phyloP scores from a whole-genome alignment of 1,139 yeast genomes.

The Nakaseomyces kungkrabaensis region DNA sequence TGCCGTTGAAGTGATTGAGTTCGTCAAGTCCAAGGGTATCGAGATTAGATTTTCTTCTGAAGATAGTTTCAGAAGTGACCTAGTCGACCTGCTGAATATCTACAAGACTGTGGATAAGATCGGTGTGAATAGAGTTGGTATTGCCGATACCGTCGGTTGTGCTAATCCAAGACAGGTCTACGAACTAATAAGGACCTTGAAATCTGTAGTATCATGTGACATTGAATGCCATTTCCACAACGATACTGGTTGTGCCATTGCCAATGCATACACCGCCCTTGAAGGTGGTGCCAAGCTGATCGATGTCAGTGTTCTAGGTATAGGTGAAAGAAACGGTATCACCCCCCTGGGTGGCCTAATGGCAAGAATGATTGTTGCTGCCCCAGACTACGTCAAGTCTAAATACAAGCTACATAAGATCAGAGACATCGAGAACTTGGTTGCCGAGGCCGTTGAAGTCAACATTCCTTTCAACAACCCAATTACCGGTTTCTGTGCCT shows the following conservation, averaged over 20 bases:
- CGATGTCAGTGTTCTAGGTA: constrained; percentile 93
- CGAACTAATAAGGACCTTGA: constrained; percentile 88
- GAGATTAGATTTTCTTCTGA: constrained; percentile 96
- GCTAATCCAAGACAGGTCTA: constrained; percentile 99
- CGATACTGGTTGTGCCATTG: constrained; percentile 98
- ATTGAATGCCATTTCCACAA: constrained; percentile 98
- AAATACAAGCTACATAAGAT: constrained; percentile 94
- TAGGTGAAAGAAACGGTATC: constrained; percentile 98
- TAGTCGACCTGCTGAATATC: constrained; percentile 88
- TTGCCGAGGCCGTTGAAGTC: constrained; percentile 95
- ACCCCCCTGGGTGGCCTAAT: constrained; percentile 95
- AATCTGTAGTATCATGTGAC: constrained; percentile 90
- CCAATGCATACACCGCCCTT: constrained; percentile 94
- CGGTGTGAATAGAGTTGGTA: constrained; percentile 98
- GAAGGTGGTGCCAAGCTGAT: constrained; percentile 96
- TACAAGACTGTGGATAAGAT: constrained; percentile 95
- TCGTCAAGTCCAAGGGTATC: constrained; percentile 92
- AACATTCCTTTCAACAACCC: constrained; percentile 98
- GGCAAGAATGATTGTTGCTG: constrained; percentile 99
- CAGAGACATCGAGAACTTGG: constrained; percentile 90
- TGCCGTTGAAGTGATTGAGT: constrained; percentile 95
- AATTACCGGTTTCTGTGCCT: constrained; percentile 98
- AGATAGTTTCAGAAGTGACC: constrained; percentile 94
- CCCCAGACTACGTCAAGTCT: constrained; percentile 88
- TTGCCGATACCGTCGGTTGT: constrained; percentile 98